Evolutionary conservation across 352 stramenopile genomes (phyloP).

Genomic region (Pythium aquatile): DNA sequence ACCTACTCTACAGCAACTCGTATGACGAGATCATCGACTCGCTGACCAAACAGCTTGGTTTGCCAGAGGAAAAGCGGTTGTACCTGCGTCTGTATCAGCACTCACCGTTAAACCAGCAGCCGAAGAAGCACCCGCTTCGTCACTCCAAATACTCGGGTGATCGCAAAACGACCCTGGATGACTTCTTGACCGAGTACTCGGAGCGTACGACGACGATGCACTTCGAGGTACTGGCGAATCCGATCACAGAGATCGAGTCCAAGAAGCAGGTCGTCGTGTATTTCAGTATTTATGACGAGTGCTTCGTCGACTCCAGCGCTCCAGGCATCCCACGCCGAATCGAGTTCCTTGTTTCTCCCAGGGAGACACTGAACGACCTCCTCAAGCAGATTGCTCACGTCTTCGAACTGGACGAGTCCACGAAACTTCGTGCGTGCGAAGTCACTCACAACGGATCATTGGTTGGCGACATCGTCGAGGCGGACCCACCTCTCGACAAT

Average conservation of each 20-base stretch:
- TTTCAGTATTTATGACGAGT: conserved; percentile 75
- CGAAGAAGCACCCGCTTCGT: conserved; percentile 66
- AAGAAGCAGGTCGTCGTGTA: conserved; percentile 81
- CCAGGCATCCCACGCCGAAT: conserved; percentile 37
- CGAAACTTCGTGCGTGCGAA: conserved; percentile 54
- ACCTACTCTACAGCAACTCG: conserved; percentile 61
- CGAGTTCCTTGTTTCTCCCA: conserved; percentile 66
- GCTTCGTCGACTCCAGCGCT: conserved; percentile 47
- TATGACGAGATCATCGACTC: conserved; percentile 79
- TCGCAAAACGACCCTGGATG: conserved; percentile 58
- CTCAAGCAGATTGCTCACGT: conserved; percentile 42
- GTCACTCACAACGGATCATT: conserved; percentile 64
- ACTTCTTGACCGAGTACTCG: conserved; percentile 70
- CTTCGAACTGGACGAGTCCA: conserved; percentile 41
- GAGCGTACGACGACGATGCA: conserved; percentile 70
- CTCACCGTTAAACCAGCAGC: conserved; percentile 56
- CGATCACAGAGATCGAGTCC: conserved; percentile 84
- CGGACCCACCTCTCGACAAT: conserved; percentile 38
- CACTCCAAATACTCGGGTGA: conserved; percentile 65
- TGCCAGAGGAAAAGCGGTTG: conserved; percentile 42
- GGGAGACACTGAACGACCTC: conserved; percentile 48
- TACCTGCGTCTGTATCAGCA: conserved; percentile 83
- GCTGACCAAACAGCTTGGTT: conserved; percentile 41
- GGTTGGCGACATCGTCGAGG: conserved; percentile 41
- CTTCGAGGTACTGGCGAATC: conserved; percentile 66